These are phyloP conservation scores for Backusella luteola DNA, from an alignment of 192 early-diverging fungal species.

Conservation along the genomic window DNA sequence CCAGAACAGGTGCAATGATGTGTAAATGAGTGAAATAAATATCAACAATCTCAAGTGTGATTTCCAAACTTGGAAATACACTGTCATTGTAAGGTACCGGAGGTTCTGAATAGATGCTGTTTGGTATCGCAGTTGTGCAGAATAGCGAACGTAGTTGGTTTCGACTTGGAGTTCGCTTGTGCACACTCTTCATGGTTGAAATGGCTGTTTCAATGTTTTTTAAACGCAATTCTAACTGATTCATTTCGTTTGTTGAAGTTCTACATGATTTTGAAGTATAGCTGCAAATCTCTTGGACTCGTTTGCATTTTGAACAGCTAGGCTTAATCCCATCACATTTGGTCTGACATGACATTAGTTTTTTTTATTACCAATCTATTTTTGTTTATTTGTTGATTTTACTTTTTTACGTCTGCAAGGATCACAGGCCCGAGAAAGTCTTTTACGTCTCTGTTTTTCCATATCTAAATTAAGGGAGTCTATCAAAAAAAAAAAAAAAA, in stretches of 20 bases:
- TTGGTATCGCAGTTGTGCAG: not conserved
- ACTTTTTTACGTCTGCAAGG: slow-evolving; percentile 74
- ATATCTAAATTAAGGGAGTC: not conserved
- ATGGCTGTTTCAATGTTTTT: slow-evolving; percentile 71
- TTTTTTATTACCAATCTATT: not conserved
- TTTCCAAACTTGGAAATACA: slow-evolving; percentile 37
- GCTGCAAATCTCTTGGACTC: slow-evolving; percentile 65
- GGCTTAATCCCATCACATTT: slow-evolving; percentile 84
- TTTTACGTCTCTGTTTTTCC: slow-evolving; percentile 50
- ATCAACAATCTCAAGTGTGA: slow-evolving; percentile 44
- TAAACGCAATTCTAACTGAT: slow-evolving; percentile 67
- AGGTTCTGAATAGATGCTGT: not conserved
- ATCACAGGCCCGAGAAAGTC: slow-evolving; percentile 67
- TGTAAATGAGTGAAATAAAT: slow-evolving; percentile 47
- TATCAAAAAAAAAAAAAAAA: too few species aligned
- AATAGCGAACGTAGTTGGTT: not conserved
- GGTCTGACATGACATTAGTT: slow-evolving; percentile 38
- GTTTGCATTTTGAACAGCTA: slow-evolving; percentile 75
- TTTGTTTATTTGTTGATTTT: not conserved
- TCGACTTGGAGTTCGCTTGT: not conserved
- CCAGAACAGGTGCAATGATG: slow-evolving; percentile 44
- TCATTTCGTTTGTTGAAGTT: slow-evolving; percentile 77
- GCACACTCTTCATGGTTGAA: not conserved
- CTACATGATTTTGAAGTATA: slow-evolving; percentile 84
- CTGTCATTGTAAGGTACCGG: not conserved